A percentile compares a stretch with the other conserved stretches of the same genome.
phyloP scores from a whole-genome alignment of 2,329 filamentous ascomycete genomes.

The Mycosphaerella sp. region DNA sequence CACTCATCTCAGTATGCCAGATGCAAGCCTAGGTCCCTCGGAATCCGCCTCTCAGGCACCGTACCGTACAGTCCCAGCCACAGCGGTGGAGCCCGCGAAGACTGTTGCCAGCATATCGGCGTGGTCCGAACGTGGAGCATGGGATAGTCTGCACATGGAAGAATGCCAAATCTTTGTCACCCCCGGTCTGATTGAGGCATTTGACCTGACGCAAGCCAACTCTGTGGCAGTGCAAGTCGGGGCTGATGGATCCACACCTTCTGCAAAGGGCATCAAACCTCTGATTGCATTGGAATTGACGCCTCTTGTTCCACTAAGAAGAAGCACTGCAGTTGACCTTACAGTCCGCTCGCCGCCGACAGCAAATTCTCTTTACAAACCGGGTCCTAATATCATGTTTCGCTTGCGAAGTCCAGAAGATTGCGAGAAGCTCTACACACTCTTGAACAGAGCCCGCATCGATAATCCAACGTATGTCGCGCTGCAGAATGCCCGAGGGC shows the following conservation, averaged over 20 bases:
- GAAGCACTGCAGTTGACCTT: slow-evolving; percentile 88
- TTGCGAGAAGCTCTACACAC: slow-evolving; percentile 72
- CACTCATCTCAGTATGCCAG: slow-evolving; percentile 13
- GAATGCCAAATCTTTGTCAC: slow-evolving; percentile 59
- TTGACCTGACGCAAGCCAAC: slow-evolving; percentile 49
- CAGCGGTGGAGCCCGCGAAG: slow-evolving; percentile 46
- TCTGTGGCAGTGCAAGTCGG: slow-evolving; percentile 37
- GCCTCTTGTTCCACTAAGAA: slow-evolving; percentile 79
- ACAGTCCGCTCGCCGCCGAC: slow-evolving; percentile 86
- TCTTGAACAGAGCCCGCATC: slow-evolving; percentile 82
- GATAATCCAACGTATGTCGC: slow-evolving; percentile 87
- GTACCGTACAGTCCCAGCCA: slow-evolving; percentile 48
- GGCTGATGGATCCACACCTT: slow-evolving; percentile 38
- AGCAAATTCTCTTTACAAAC: slow-evolving; percentile 61
- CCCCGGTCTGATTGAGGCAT: slow-evolving; percentile 60
- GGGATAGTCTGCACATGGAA: slow-evolving; percentile 55
- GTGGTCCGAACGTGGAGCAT: slow-evolving; percentile 58
- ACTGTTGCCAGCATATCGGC: slow-evolving; percentile 56
- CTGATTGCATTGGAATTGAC: slow-evolving; percentile 76
- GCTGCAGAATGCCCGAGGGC: slow-evolving; percentile 65
- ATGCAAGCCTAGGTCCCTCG: slow-evolving; percentile 58
- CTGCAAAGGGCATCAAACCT: slow-evolving; percentile 41
- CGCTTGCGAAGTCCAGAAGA: slow-evolving; percentile 70
- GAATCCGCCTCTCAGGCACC: slow-evolving; percentile 75
- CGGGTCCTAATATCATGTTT: slow-evolving; percentile 79